Evolutionary conservation across 352 stramenopile species (phyloP), one percentile per base, ranked within the genome.

Genomic region (Globisporangium mamillatum): DNA sequence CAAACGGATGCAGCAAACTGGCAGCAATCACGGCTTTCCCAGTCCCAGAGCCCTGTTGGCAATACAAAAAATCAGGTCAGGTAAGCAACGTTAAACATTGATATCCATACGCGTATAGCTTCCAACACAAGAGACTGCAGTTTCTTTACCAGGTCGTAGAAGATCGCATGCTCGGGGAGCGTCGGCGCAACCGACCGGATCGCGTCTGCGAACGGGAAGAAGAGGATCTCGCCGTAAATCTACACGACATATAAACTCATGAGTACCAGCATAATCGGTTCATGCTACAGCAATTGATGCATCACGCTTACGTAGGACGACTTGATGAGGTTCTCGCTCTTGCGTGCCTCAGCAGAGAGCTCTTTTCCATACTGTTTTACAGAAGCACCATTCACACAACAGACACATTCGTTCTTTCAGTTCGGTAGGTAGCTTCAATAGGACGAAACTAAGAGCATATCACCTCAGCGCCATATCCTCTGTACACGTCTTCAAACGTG

Each of bases 221-320:
- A 95, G 34, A 84, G 48, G 57, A 95, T 93, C 67, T 95, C 88
- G 20, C 88, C 88, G 55, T 94, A 95, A 52, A 94, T 82, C 88
- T 95, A 67, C 54, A 41, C 44, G 32, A 8, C 32, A 66, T 8
- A 38, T n/a, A 54, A 6, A 50, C 20, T 1, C 8, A 61, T 29
- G 1, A 44, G 18, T 20, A 5, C n/a, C 29, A 44, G 20, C 4
- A 48, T 20, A n/a, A 54, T 50, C 18, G 10, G 32, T n/a, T 25
- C 20, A 44, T 34, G 18, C 2, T 22, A 14, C 22, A 5, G 24
- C 36, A 2, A 24, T 14, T 60, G 24, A 29, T 50, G 63, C 41
- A 1, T 16, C 18, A 20, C 12, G 72, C 78, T 63, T 67, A 95
- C 88, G 61, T 83, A 93, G 22, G 83, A 92, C 20, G 86, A 86